Evolutionary conservation across 306 rosid genomes (phyloP).

Genomic region (Purshia tridentata): DNA sequence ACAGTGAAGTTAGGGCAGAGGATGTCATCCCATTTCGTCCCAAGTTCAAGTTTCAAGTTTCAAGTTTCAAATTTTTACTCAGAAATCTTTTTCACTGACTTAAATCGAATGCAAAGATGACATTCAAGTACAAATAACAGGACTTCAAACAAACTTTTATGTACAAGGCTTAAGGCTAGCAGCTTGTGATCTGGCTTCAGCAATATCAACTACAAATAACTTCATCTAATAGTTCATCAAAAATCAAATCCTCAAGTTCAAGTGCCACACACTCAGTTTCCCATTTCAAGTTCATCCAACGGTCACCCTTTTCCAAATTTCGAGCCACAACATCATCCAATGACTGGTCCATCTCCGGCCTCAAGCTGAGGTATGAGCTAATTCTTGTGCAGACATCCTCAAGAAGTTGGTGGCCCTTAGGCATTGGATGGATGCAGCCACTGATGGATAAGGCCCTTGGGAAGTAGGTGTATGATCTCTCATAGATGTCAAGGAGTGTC

Average conservation of each 20-base stretch:
- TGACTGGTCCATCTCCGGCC: slow-evolving; percentile 75
- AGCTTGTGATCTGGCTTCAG: not conserved
- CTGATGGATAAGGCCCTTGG: slow-evolving; percentile 55
- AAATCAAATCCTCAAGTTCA: slow-evolving; percentile 70
- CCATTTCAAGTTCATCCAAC: slow-evolving; percentile 78
- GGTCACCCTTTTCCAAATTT: slow-evolving; percentile 51
- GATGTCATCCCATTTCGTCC: not conserved
- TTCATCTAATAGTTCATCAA: slow-evolving; percentile 76
- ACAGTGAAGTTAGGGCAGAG: not conserved
- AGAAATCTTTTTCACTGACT: not conserved
- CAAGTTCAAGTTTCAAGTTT: not conserved
- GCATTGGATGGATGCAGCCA: slow-evolving; percentile 43
- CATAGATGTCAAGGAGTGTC: slow-evolving; percentile 49
- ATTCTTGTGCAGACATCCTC: slow-evolving; percentile 52
- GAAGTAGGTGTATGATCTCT: slow-evolving; percentile 56
- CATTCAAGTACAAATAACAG: not conserved
- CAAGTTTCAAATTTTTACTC: not conserved
- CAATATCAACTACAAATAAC: slow-evolving; percentile 35
- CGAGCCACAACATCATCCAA: slow-evolving; percentile 70
- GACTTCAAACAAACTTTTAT: slow-evolving; percentile 5
- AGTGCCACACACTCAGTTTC: slow-evolving; percentile 66
- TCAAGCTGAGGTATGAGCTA: slow-evolving; percentile 44
- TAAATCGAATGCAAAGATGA: not conserved
- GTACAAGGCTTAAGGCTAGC: slow-evolving; percentile 1
- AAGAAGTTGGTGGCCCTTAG: slow-evolving; percentile 52